phyloP scores from a whole-genome alignment of 768 basidiomycete genomes.

The Tulasnella sp. region DNA sequence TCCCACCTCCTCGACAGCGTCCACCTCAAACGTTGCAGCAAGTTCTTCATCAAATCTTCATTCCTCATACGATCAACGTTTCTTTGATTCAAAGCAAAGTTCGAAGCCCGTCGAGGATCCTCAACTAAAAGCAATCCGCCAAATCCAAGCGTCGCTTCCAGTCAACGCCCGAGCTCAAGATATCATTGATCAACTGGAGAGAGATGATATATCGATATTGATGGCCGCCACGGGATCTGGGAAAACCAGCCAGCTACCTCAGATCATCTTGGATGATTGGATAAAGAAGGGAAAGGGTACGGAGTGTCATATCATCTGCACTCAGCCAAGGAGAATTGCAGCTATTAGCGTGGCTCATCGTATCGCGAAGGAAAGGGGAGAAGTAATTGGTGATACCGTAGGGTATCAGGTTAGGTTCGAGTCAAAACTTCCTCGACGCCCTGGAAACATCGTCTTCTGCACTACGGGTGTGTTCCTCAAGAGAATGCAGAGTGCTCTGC shows the following conservation, averaged over 20 bases:
- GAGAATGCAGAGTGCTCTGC: slow-evolving; percentile 62
- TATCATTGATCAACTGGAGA: slow-evolving; percentile 54
- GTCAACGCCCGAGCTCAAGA: slow-evolving; percentile 56
- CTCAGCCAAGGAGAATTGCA: slow-evolving; percentile 84
- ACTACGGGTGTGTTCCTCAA: slow-evolving; percentile 86
- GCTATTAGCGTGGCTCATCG: slow-evolving; percentile 88
- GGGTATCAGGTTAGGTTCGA: slow-evolving; percentile 94
- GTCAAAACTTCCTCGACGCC: slow-evolving; percentile 54
- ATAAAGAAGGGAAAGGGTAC: slow-evolving; percentile 71
- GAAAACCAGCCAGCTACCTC: slow-evolving; percentile 92
- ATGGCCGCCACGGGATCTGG: slow-evolving; percentile 89
- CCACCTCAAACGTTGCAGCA: slow-evolving; percentile 16
- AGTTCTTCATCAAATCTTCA: no score
- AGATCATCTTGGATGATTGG: slow-evolving; percentile 75
- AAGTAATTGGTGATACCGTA: slow-evolving; percentile 52
- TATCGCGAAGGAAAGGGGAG: slow-evolving; percentile 78
- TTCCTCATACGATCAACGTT: no score
- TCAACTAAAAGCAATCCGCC: slow-evolving; percentile 48
- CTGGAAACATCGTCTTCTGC: slow-evolving; percentile 84
- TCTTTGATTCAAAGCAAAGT: slow-evolving; percentile 45
- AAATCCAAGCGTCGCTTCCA: slow-evolving; percentile 54
- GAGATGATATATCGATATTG: slow-evolving; percentile 75
- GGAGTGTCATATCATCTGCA: slow-evolving; percentile 79
- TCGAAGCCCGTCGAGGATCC: slow-evolving; percentile 47
- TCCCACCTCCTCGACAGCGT: slow-evolving; percentile 22